A percentile compares a stretch with the other conserved stretches of the same genome.
Conservation (phyloP, 2,329 filamentous ascomycete species). For the Xylariaceae sp. region DNA sequence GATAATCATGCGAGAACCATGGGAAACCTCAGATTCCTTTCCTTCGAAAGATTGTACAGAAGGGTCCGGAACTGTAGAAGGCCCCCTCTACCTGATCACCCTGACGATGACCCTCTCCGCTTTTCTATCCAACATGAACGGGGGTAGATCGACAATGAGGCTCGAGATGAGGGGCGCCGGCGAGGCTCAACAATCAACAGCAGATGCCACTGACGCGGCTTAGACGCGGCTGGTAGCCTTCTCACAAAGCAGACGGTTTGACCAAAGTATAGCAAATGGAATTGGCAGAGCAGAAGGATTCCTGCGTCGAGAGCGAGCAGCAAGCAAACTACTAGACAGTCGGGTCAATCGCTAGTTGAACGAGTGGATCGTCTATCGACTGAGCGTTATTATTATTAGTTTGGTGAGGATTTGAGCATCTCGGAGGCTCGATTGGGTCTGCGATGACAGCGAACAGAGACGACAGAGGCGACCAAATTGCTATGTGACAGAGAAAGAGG, state of each 20-base stretch:
- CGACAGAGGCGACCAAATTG: too few species aligned
- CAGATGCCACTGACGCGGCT: too few species aligned
- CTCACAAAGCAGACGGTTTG: background rate
- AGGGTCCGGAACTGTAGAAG: background rate
- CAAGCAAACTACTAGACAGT: background rate
- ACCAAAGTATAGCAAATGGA: background rate
- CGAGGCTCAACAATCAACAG: too few species aligned
- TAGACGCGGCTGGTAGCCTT: background rate
- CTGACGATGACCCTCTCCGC: background rate
- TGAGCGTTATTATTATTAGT: background rate
- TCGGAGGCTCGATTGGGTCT: too few species aligned
- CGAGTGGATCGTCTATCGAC: constrained; percentile 5
- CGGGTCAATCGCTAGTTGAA: background rate
- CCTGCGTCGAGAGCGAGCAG: background rate
- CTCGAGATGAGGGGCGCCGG: too few species aligned
- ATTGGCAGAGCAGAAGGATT: background rate
- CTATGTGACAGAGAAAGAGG: too few species aligned
- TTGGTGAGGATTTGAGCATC: too few species aligned
- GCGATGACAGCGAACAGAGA: too few species aligned
- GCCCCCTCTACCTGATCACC: background rate
- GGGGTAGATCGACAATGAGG: background rate
- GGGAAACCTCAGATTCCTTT: background rate
- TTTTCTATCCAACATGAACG: constrained; percentile 3
- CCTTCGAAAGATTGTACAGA: background rate
- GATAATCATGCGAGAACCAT: background rate